Evolutionary conservation across 2,329 filamentous ascomycete genomes (phyloP).

Genomic region (Colletotrichum higginsianum): DNA sequence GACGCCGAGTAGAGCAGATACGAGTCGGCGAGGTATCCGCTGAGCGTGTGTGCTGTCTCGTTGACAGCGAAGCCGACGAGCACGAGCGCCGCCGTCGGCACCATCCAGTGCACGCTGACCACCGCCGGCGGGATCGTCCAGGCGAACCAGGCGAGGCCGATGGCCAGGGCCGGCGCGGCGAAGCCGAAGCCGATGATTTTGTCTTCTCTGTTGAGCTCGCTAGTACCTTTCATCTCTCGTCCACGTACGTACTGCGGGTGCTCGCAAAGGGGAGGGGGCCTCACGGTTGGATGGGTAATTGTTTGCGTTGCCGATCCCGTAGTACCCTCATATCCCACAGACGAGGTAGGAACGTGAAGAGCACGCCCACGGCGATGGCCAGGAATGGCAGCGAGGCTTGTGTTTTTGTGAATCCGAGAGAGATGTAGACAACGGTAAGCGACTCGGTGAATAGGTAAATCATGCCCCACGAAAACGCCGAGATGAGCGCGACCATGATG

Average conservation of each 20-base stretch:
- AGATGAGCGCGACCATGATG: conserved; percentile 58
- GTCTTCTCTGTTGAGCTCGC: conserved; percentile 25
- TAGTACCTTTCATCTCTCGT: background rate
- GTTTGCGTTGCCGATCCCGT: conserved; percentile 40
- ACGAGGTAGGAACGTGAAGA: conserved; percentile 59
- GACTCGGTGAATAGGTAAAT: conserved; percentile 65
- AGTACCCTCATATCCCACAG: conserved; percentile 54
- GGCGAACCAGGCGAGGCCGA: conserved; percentile 61
- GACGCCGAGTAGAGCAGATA: conserved; percentile 47
- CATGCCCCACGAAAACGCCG: conserved; percentile 59
- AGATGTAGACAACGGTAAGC: conserved; percentile 56
- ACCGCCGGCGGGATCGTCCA: conserved; percentile 61
- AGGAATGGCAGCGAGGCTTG: conserved; percentile 58
- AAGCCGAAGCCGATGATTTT: conserved; percentile 57
- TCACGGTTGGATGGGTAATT: conserved; percentile 45
- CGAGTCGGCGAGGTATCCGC: conserved; percentile 47
- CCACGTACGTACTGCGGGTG: background rate
- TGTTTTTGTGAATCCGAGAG: conserved; percentile 51
- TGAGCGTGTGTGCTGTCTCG: conserved; percentile 51
- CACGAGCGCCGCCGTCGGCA: conserved; percentile 57
- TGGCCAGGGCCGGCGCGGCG: conserved; percentile 59
- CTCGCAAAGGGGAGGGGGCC: background rate
- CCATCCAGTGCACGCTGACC: conserved; percentile 53
- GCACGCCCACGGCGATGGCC: conserved; percentile 56
- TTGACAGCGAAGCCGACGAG: conserved; percentile 63